Conservation (phyloP, 2,329 filamentous ascomycete genomes). For the Hypoxylon sp. region DNA sequence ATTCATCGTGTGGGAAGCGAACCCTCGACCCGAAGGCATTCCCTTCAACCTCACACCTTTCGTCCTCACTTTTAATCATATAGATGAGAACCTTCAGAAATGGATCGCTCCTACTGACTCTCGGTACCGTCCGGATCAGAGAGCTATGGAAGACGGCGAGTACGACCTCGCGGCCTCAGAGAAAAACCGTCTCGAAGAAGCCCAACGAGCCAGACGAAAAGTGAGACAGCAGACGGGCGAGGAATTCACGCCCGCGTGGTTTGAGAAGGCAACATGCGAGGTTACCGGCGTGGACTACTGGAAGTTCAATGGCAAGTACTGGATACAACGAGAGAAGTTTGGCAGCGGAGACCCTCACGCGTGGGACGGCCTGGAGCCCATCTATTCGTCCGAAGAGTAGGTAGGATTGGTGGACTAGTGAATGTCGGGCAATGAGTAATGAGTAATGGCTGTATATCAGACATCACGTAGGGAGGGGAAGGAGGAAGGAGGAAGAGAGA, state of each 20-base stretch:
- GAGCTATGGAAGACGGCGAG: constrained; percentile 98
- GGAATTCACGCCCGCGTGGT: constrained; percentile 89
- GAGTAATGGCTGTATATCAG: constrained; percentile 17
- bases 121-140: constrained; percentile 91
- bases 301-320: constrained; percentile 91
- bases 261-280: constrained; percentile 78
- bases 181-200: constrained; percentile 95
- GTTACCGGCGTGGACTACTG: constrained; percentile 91
- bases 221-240: constrained; percentile 83
- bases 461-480: constrained; percentile 18
- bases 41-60: constrained; percentile 99
- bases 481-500: neutral
- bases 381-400: constrained; percentile 65
- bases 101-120: constrained; percentile 94
- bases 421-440: neutral
- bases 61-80: constrained; percentile 91
- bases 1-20: constrained; percentile 93
- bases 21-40: constrained; percentile 83
- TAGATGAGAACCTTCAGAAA: constrained; percentile 83
- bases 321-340: constrained; percentile 79
- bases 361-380: constrained; percentile 83
- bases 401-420: neutral
- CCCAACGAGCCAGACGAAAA: constrained; percentile 83
- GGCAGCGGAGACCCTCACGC: constrained; percentile 70
- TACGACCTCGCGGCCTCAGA: constrained; percentile 94